Evolutionary conservation across 2,329 filamentous ascomycete species (phyloP), one percentile per base, ranked within the genome.

Genomic region (Colletotrichum simmondsii): DNA sequence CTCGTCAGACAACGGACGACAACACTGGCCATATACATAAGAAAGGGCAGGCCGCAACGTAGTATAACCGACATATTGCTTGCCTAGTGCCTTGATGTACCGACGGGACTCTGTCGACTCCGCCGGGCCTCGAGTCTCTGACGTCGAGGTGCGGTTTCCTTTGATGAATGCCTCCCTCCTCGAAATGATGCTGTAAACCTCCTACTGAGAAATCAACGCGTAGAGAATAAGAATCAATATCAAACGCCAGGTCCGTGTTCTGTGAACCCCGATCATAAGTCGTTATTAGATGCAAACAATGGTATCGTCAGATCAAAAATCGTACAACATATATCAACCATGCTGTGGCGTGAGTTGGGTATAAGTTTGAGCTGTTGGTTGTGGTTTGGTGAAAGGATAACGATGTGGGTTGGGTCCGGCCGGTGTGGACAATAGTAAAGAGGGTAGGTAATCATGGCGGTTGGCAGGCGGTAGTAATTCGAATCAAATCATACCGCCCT

Each of bases 401-500:
- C 24, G 69, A 30, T 24, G 46, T 46, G 32, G 46, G 54, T 65
- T 28, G 28, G 46, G 35, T 61, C 49, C 42, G 30, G 58, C 11
- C 60, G 37, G 32, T 46, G 54, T 35, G 19, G 35, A 32, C n/a
- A 7, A 58, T 26, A 22, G 53, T 19, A 35, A 35, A 62, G 11
- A 24, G 22, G 6, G 28, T 30, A 46, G 30, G 32, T 35, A 35
- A 35, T 26, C 49, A 65, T 37, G 26, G 3, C 19, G 14, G 11
- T n/a, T 12, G 22, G 16, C n/a, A 1, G 28, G 37, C 35, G 14
- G 37, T 19, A 42, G 16, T 19, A 5, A 56, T 4, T 26, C 4
- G 42, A n/a, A 49, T 87, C 78, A 91, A 52, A 91, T 77, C 76
- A 91, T 89, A 24, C 87, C 87, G 42, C 88, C 87, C 56, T 92